Evolutionary conservation across 306 rosid genomes (phyloP).

Genomic region (Arachis stenosperma): DNA sequence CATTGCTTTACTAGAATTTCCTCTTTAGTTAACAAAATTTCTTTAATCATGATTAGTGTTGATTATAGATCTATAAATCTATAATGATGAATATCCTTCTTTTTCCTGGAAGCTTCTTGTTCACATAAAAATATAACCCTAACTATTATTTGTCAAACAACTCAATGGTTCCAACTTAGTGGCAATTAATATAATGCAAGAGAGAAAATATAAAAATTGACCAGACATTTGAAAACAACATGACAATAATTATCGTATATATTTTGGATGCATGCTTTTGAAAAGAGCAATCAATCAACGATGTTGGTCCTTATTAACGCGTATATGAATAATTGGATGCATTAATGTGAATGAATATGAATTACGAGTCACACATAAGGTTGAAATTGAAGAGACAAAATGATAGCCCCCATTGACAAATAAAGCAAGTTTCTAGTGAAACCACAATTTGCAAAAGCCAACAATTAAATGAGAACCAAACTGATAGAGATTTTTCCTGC

Average conservation of each 20-base stretch:
- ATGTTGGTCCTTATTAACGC: slow-evolving; percentile 25
- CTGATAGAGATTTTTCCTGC: slow-evolving; percentile 34
- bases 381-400: slow-evolving; percentile 19
- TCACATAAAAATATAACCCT: background rate
- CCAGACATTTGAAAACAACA: slow-evolving; percentile 28
- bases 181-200: background rate
- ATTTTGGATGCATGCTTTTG: slow-evolving; percentile 25
- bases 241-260: slow-evolving; percentile 13
- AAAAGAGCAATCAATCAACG: slow-evolving; percentile 21
- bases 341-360: background rate
- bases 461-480: slow-evolving; percentile 48
- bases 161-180: slow-evolving; percentile 34
- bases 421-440: slow-evolving; percentile 12
- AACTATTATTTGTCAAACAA: slow-evolving; percentile 23
- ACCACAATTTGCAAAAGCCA: slow-evolving; percentile 8
- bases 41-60: slow-evolving; percentile 5
- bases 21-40: background rate
- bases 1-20: background rate
- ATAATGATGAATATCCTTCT: slow-evolving; percentile 12
- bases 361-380: background rate
- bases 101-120: slow-evolving; percentile 37
- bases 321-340: slow-evolving; percentile 4
- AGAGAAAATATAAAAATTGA: slow-evolving; percentile 24
- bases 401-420: slow-evolving; percentile 22
- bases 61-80: background rate